phyloP scores from a whole-genome alignment of 1,284 basidiomycete genomes.

The Golubevia pallescens region DNA sequence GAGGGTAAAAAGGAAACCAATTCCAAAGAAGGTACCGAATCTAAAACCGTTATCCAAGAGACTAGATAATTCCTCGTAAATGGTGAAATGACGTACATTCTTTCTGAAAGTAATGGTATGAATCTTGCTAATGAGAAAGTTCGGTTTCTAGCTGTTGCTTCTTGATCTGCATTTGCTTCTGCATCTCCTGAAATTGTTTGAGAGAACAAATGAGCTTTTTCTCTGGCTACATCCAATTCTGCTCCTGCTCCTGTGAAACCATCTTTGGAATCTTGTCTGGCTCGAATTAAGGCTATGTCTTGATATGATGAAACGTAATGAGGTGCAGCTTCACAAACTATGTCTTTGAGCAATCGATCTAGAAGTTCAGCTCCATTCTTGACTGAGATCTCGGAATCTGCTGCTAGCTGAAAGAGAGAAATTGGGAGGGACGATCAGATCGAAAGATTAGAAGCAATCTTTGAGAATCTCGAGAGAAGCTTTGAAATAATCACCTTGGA shows the following conservation, averaged over 20 bases:
- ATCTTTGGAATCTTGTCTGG: slow-evolving; percentile 70
- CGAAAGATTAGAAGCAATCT: slow-evolving; percentile 1
- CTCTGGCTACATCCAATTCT: slow-evolving; percentile 54
- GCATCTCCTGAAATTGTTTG: slow-evolving; percentile 5
- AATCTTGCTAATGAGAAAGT: slow-evolving; percentile 94
- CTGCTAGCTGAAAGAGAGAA: slow-evolving; percentile 75
- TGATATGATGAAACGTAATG: slow-evolving; percentile 89
- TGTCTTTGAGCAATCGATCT: slow-evolving; percentile 94
- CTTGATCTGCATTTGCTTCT: slow-evolving; percentile 11
- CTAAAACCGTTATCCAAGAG: slow-evolving; percentile 93
- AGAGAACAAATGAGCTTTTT: slow-evolving; percentile 34
- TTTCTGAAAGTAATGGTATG: slow-evolving; percentile 88
- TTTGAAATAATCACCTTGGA: slow-evolving; percentile 76
- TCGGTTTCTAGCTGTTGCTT: slow-evolving; percentile 39
- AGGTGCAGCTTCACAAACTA: slow-evolving; percentile 94
- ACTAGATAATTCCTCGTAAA: slow-evolving; percentile 95
- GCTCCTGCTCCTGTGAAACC: slow-evolving; percentile 35
- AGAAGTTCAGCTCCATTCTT: slow-evolving; percentile 99
- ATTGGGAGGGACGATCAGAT: neutral
- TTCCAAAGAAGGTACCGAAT: slow-evolving; percentile 95
- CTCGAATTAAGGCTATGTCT: slow-evolving; percentile 66
- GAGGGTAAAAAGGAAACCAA: slow-evolving; percentile 91
- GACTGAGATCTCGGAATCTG: slow-evolving; percentile 93
- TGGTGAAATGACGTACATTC: slow-evolving; percentile 92
- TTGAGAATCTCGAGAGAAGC: too few species aligned